Base-by-base conservation (phyloP, 495 filamentous ascomycete species). In the Annulohypoxylon bovei region DNA sequence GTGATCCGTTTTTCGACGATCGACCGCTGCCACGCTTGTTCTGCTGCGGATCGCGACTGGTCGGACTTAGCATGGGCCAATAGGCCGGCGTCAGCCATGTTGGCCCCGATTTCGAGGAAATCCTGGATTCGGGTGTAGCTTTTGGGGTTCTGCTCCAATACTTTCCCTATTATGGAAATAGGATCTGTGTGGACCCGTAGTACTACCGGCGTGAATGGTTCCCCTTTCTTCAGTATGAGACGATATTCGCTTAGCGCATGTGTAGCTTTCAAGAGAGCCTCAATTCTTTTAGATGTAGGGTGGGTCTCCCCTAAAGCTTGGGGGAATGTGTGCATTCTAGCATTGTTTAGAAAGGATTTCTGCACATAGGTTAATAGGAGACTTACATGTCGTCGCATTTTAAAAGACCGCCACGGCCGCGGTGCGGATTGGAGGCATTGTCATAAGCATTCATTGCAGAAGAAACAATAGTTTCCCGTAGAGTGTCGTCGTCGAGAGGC, bases 131-230 rank as follows among this genome's bases (percentile, higher is more conserved):
- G 88, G 7, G 93, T 93, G 80, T 97, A 99, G 76, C 90, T 92
- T 71, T 88, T 88, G 1, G 86, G 80, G 68, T 98, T 99, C 65
- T 97, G 94, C 49, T 94, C 90, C 14, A 99, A 88, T 1, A 98
- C 89, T 70, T 92, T 97, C 68, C 87, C 88, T 55, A 98, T 83
- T 61, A 99, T 87, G 1, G 89, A 90, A 30, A 97, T 82, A 1
- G 95, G 96, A 75, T 99, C 95, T 3, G 86, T 76, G 71, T 95
- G 92, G 2, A 95, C 91, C 5, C 95, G 90, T 35, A 99, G 89
- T 70, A 91, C 92, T 56, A 97, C 93, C 1, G 95, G 95, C 32
- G 92, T 92, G 68, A 98, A 97, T 0, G 94, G 94, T 65, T 97
- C 91, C 39, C 93, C 93, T 76, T 96, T 94, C 71, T 96, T 93